Evolutionary conservation across 1,284 basidiomycete genomes (phyloP), one percentile per base, ranked within the genome.

Genomic region (Pterulicium gracile): DNA sequence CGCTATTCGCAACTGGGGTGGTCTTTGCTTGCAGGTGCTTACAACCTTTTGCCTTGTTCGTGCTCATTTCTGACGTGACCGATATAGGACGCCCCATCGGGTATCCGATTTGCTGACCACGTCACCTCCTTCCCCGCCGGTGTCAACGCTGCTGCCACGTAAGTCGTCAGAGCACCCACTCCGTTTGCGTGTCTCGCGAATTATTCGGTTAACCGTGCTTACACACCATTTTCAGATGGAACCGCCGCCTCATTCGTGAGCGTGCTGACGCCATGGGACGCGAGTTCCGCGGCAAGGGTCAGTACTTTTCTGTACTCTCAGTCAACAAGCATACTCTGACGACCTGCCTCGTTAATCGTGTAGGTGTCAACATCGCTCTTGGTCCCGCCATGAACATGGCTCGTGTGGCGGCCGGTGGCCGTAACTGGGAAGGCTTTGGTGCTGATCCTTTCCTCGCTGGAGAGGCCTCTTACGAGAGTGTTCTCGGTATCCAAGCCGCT

Each of bases 361-460:
- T 32, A 32, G 91, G 91, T 39, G 81, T 84, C 48, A 75, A 94
- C 56, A 70, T 83, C 42, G 77, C 76, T 4, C 67, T 83, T 3
- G 73, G 73, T 1, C 72, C 72, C 2, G 73, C 72, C 78, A 84
- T 83, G 79, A 86, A 86, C 56, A 68, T 85, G 63, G 84, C 79
- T 18, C 75, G 83, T 46, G 60, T 76, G 27, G 72, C 78, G 1
- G 66, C 73, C 52, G 80, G 73, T 2, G 89, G 89, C 0, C 67
- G 89, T 7, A 89, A 88, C 61, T 93, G 86, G 86, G 88, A 93
- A 67, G 86, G 85, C 4, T 90, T 88, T 51, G 81, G 86, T 42
- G 80, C 72, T 14, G 82, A 87, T 58, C 86, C 88, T 0, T 91
- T 80, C 65, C 65, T 92, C 35, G 60, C 74, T 43, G 81, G 85